These are phyloP conservation scores for Sphaerostilbella broomeana DNA, from an alignment of 2,329 filamentous ascomycete species.

Conservation along the genomic window DNA sequence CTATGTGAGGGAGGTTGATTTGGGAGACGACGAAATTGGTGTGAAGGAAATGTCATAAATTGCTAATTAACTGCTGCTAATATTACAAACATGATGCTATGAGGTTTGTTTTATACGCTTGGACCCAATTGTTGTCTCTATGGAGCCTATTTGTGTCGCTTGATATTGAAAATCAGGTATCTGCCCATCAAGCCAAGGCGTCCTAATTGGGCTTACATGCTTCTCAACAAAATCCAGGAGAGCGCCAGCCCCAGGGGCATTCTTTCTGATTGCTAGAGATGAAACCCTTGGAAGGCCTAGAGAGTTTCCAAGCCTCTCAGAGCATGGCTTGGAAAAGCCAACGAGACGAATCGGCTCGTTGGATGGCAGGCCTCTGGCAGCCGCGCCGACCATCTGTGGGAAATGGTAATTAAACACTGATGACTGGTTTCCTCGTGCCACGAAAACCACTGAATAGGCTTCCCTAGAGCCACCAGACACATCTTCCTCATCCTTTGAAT, in stretches of 20 bases:
- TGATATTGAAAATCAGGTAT: conserved; percentile 21
- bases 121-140: conserved; percentile 30
- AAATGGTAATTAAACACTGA: conserved; percentile 55
- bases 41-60: no score
- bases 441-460: conserved; percentile 49
- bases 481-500: no score
- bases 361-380: conserved; percentile 36
- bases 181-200: conserved; percentile 46
- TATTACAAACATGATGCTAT: no score
- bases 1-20: no score
- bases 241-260: conserved; percentile 49
- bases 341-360: conserved; percentile 49
- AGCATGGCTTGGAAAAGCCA: conserved; percentile 54
- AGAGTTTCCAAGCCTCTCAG: conserved; percentile 48
- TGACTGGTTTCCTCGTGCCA: conserved; percentile 51
- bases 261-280: conserved; percentile 52
- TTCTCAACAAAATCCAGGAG: conserved; percentile 50
- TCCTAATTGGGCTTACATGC: conserved; percentile 45
- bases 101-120: conserved; percentile 23
- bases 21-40: no score
- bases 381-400: conserved; percentile 46
- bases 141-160: conserved; percentile 28
- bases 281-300: conserved; percentile 59
- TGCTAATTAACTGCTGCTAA: no score
- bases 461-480: conserved; percentile 1